Base-by-base conservation (phyloP, 2,329 filamentous ascomycete species). In the Nannizziopsis barbatae region DNA sequence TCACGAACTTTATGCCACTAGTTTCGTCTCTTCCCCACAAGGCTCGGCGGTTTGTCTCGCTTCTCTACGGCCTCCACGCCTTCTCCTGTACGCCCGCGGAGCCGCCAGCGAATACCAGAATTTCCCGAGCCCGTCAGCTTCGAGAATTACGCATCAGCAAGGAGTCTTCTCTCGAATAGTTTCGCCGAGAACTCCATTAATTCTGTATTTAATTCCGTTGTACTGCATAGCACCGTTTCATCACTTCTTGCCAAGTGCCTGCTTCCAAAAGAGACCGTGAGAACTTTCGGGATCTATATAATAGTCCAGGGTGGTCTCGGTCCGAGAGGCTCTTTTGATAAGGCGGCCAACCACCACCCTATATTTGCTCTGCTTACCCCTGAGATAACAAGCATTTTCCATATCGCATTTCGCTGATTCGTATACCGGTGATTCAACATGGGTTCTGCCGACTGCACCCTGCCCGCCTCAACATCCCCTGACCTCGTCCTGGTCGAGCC, bases 401-500 rank as follows among this genome's bases (percentile, higher is more conserved):
- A n/a, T 32, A 12, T 32, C 15, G 8, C 9, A n/a, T n/a, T 12
- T 27, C 9, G 11, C 41, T 35, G 31, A 12, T 15, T 15, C 3
- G 3, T 43, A 41, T 27, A 40, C 44, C 47, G 31, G 38, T 47
- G 48, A 35, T 45, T 17, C 32, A 60, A 41, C 33, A 68, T 67
- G 65, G 66, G 65, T 56, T 62, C 65, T 39, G 56, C 63, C 51
- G 58, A 64, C 33, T 53, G 55, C 50, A 54, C 55, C 17, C 66
- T 79, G 17, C 77, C 76, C 10, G 55, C 62, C 42, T 66, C 69
- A 38, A 64, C 72, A 51, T 75, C 75, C 1, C 65, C 75, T 1
- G 65, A 73, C 31, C 63, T 82, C 20, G 63, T 65, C 38, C 67
- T 82, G 27, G 74, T 74, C 18, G 69, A 74, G 22, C 75, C 77